Percentiles rank a stretch among this genome's conserved stretches.
phyloP scores from a whole-genome alignment of 202 grass and related monocot species.

The Setaria viridis region DNA sequence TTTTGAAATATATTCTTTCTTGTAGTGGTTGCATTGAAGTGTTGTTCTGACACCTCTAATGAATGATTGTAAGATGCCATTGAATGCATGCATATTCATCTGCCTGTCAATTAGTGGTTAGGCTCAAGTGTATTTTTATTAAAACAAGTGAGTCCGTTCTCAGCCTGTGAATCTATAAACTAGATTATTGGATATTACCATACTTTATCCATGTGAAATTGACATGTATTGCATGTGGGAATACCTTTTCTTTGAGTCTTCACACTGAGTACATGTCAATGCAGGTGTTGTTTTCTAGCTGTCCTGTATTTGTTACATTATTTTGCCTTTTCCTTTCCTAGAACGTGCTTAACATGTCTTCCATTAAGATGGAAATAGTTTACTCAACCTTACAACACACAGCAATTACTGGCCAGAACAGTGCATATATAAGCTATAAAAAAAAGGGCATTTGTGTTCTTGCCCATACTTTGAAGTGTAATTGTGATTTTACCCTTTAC shows the following conservation, averaged over 20 bases:
- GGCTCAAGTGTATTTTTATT: not conserved
- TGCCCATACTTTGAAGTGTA: no score
- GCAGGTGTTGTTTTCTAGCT: not conserved
- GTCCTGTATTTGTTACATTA: not conserved
- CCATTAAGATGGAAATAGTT: not conserved
- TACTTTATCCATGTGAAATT: conserved; percentile 4
- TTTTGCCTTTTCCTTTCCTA: not conserved
- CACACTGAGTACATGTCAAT: not conserved
- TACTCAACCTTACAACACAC: not conserved
- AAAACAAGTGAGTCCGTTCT: not conserved
- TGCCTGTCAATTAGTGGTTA: not conserved
- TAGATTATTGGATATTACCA: not conserved
- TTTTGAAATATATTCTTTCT: conserved; percentile 24
- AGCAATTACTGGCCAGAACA: not conserved
- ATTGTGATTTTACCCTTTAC: no score
- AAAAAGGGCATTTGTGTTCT: not conserved
- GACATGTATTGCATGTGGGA: not conserved
- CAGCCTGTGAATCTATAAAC: not conserved
- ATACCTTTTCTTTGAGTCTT: conserved; percentile 22
- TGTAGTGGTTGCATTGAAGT: conserved; percentile 13
- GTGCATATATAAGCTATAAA: not conserved
- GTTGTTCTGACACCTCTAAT: not conserved
- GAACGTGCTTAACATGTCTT: not conserved
- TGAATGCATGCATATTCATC: conserved; percentile 19
- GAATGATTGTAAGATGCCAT: conserved; percentile 36